A percentile compares a stretch with the other conserved stretches of the same genome.
Evolutionary conservation across 1,284 basidiomycete species (phyloP).

Genomic region (Ceratobasidium sp.): DNA sequence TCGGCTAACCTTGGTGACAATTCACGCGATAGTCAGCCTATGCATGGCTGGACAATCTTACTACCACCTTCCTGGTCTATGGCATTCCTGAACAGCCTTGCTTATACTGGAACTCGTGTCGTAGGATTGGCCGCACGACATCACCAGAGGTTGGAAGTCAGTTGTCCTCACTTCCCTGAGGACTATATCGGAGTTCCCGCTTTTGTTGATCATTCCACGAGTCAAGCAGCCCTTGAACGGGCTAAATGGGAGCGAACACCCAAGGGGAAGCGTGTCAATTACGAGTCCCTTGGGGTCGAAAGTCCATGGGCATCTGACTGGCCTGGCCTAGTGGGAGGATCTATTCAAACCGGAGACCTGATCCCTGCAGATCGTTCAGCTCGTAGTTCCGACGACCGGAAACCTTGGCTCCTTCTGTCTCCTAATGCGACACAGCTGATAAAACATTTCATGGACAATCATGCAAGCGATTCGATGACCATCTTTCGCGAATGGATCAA

Average conservation of each 20-base stretch:
- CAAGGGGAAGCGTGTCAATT: slow-evolving; percentile 82
- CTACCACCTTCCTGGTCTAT: slow-evolving; percentile 88
- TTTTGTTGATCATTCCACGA: slow-evolving; percentile 59
- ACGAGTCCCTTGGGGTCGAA: slow-evolving; percentile 65
- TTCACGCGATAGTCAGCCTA: slow-evolving; percentile 48
- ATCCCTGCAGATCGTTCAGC: slow-evolving; percentile 54
- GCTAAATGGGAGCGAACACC: slow-evolving; percentile 80
- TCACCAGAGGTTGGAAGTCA: slow-evolving; percentile 81
- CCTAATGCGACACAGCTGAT: background rate
- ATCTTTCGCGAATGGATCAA: slow-evolving; percentile 65
- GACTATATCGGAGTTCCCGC: slow-evolving; percentile 71
- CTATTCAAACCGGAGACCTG: slow-evolving; percentile 51
- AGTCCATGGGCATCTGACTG: slow-evolving; percentile 82
- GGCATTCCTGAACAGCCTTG: slow-evolving; percentile 83
- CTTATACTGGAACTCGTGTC: slow-evolving; percentile 79
- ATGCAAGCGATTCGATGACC: slow-evolving; percentile 46
- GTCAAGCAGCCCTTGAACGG: slow-evolving; percentile 60
- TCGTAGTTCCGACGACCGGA: slow-evolving; percentile 38
- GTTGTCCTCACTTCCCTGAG: slow-evolving; percentile 75
- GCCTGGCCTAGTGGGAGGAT: slow-evolving; percentile 63
- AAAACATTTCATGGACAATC: background rate
- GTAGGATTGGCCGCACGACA: slow-evolving; percentile 80
- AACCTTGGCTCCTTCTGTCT: slow-evolving; percentile 40
- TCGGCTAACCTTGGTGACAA: slow-evolving; percentile 44
- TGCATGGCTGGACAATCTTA: slow-evolving; percentile 86